Evolutionary conservation across 257 asterid species (phyloP), one percentile per base, ranked within the genome.

Genomic region (Lavandula angustifolia): DNA sequence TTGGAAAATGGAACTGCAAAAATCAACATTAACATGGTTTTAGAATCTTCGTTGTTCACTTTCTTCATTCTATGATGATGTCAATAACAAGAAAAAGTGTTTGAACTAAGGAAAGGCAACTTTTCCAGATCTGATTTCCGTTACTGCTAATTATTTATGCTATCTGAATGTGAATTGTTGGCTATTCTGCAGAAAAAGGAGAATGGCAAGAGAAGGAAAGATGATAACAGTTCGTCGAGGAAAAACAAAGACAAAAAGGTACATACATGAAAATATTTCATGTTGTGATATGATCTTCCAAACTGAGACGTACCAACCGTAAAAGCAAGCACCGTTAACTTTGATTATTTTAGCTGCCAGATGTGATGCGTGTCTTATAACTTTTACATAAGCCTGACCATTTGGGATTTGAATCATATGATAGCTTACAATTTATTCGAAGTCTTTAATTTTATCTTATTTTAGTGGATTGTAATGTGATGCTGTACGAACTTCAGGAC

Each of bases 201-300:
- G 78, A 86, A 67, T 57, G 92, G 96, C 60, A 92, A 86, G 87
- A 84, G 95, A 79, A 85, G 95, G 84, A 92, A 92, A 78, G 96
- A 92, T 9, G 98, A 88, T 54, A 83, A 79, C 55, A 70, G 55
- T 73, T 73, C 75, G 3, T 72, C 91, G 43, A 78, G 86, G 80
- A 92, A 85, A 78, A 85, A 60, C 63, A 92, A 78, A 78, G 95
- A 86, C 69, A 92, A 85, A 78, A 88, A 92, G 98, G 98, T 87
- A 80, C 17, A n/a, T 12, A 12, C n/a, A 2, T 22, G 27, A 22
- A 33, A 49, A n/a, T 31, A 68, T 62, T 50, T 46, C 59, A 57
- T 73, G 72, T 32, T 63, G n/a, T n/a, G n/a, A n/a, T n/a, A 6
- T 63, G 34, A 64, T 40, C 50, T 56, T 76, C 62, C 69, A 44